Evolutionary conservation across 805 yeast genomes (phyloP).

Genomic region (Ogataea saltuana): DNA sequence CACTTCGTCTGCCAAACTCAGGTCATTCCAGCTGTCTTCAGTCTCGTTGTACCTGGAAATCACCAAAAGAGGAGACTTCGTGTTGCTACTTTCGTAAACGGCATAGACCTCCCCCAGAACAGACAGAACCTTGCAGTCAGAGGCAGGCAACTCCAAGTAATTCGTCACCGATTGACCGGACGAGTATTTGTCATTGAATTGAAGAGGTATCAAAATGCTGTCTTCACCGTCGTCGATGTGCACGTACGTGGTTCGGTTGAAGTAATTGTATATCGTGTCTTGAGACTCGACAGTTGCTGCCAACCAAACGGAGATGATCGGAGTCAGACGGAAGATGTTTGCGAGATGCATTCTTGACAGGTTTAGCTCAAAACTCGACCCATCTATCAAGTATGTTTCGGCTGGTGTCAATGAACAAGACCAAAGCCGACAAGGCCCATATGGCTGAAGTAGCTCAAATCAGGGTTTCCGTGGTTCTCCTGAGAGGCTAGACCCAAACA

Average conservation of each 20-base stretch:
- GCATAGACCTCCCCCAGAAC: slow-evolving; percentile 25
- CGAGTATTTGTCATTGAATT: slow-evolving; percentile 27
- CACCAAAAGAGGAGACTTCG: slow-evolving; percentile 3
- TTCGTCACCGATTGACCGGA: slow-evolving; percentile 22
- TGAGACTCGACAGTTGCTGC: slow-evolving; percentile 11
- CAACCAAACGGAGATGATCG: background rate
- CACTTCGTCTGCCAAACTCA: slow-evolving; percentile 19
- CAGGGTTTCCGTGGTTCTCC: too few relatives aligned
- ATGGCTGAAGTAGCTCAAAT: too few relatives aligned
- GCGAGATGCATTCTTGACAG: background rate
- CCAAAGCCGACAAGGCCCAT: too few relatives aligned
- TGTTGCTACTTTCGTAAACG: slow-evolving; percentile 21
- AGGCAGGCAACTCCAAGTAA: slow-evolving; percentile 25
- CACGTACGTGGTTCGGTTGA: slow-evolving; percentile 33
- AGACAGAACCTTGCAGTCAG: slow-evolving; percentile 25
- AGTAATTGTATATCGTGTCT: slow-evolving; percentile 35
- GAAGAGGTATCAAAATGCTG: slow-evolving; percentile 27
- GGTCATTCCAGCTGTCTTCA: slow-evolving; percentile 24
- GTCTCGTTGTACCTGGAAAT: slow-evolving; percentile 21
- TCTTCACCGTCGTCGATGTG: slow-evolving; percentile 19
- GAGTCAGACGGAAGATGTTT: background rate
- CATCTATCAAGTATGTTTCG: too few relatives aligned
- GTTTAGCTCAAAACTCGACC: too few relatives aligned
- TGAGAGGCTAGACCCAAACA: too few relatives aligned
- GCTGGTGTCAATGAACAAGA: too few relatives aligned